phyloP scores from a whole-genome alignment of 208 protist species.

The Leishmania guyanensis region DNA sequence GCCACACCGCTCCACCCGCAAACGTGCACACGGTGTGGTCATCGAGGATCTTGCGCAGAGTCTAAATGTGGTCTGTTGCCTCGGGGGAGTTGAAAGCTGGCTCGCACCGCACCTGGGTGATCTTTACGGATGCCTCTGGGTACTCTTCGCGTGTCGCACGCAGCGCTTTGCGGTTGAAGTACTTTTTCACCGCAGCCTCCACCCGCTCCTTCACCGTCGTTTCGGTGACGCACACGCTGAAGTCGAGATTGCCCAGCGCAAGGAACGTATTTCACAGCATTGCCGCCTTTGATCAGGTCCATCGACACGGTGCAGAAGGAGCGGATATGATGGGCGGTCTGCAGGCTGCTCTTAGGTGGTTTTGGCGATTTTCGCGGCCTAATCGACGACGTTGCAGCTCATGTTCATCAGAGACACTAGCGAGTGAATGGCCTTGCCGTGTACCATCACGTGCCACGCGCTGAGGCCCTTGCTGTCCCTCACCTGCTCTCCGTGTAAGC shows the following conservation, averaged over 20 bases:
- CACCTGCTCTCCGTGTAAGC: constrained; percentile 21
- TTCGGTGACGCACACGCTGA: constrained; percentile 39
- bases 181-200: constrained; percentile 29
- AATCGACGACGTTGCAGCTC: constrained; percentile 50
- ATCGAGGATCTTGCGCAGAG: constrained; percentile 21
- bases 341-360: constrained; percentile 20
- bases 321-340: constrained; percentile 24
- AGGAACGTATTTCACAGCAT: constrained; percentile 47
- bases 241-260: constrained; percentile 41
- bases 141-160: constrained; percentile 38
- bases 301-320: constrained; percentile 35
- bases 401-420: constrained; percentile 43
- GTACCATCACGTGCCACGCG: constrained; percentile 37
- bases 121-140: constrained; percentile 23
- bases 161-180: constrained; percentile 27
- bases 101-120: constrained; percentile 1
- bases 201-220: constrained; percentile 18
- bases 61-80: constrained; percentile 35
- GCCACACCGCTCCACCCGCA: constrained; percentile 36
- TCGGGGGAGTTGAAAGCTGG: constrained; percentile 29
- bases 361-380: constrained; percentile 40
- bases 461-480: constrained; percentile 44
- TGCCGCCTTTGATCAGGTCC: constrained; percentile 44
- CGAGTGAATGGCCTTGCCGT: constrained; percentile 56
- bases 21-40: constrained; percentile 18